Evolutionary conservation across 164 flowering plant genomes (phyloP).

Genomic region (Cinnamomum micranthum): DNA sequence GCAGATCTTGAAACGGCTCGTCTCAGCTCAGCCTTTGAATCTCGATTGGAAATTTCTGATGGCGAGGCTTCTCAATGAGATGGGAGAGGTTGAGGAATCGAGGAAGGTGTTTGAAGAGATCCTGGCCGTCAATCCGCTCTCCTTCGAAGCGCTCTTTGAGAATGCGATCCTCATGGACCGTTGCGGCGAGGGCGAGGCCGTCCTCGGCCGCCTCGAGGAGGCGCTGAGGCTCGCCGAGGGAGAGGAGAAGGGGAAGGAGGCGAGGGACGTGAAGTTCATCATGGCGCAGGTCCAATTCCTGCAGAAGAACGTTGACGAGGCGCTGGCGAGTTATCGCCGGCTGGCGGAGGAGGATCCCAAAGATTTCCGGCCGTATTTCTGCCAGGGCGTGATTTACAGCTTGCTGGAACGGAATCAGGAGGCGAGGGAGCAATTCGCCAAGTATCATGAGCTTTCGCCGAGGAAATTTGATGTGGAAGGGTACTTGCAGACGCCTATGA

Average conservation of each 20-base stretch:
- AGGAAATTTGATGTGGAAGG: slow-evolving; percentile 73
- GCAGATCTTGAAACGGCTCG: slow-evolving; percentile 38
- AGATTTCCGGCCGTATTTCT: slow-evolving; percentile 74
- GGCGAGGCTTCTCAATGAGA: slow-evolving; percentile 57
- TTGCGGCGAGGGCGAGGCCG: slow-evolving; percentile 61
- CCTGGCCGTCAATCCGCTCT: slow-evolving; percentile 50
- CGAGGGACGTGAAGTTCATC: slow-evolving; percentile 63
- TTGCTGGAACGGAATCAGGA: slow-evolving; percentile 61
- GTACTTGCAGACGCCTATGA: slow-evolving; percentile 59
- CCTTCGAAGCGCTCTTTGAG: slow-evolving; percentile 74
- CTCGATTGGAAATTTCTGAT: slow-evolving; percentile 62
- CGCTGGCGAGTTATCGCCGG: slow-evolving; percentile 58
- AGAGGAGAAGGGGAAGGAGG: slow-evolving; percentile 49
- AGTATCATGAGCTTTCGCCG: slow-evolving; percentile 64
- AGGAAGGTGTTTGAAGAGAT: slow-evolving; percentile 66
- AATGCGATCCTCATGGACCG: slow-evolving; percentile 73
- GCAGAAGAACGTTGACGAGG: slow-evolving; percentile 77
- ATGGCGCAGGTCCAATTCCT: slow-evolving; percentile 78
- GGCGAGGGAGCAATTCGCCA: slow-evolving; percentile 67
- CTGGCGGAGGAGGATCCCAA: slow-evolving; percentile 62
- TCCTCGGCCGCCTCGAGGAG: slow-evolving; percentile 46
- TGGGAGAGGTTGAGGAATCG: slow-evolving; percentile 50
- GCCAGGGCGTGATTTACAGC: slow-evolving; percentile 71
- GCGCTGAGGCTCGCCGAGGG: slow-evolving; percentile 47
- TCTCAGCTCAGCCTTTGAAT: slow-evolving; percentile 48